Evolutionary conservation across 192 early-diverging fungal genomes (phyloP).

Genomic region (Coemansia sp.): DNA sequence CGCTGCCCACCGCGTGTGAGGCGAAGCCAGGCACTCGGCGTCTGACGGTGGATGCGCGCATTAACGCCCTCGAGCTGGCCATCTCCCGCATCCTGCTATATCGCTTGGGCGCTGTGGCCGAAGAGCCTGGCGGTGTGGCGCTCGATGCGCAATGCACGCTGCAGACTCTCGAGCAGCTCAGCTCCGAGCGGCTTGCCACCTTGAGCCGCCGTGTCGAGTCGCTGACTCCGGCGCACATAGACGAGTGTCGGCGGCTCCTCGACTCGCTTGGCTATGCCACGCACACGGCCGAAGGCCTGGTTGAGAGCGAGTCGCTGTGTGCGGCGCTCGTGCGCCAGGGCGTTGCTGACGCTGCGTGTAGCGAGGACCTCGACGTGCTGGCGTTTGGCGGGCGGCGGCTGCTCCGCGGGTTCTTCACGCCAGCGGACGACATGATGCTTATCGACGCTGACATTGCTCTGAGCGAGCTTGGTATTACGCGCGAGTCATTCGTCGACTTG

Average conservation of each 20-base stretch:
- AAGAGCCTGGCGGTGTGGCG: neutral
- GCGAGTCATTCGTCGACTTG: conserved; percentile 61
- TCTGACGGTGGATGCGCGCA: conserved; percentile 20
- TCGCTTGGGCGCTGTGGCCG: conserved; percentile 7
- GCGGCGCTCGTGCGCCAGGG: conserved; percentile 55
- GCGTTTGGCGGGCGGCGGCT: conserved; percentile 28
- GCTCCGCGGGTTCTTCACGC: conserved; percentile 29
- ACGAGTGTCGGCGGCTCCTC: conserved; percentile 54
- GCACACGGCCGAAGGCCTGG: conserved; percentile 33
- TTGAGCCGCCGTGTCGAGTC: conserved; percentile 55
- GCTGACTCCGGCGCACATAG: conserved; percentile 51
- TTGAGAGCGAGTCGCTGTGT: conserved; percentile 70
- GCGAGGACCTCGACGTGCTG: conserved; percentile 55
- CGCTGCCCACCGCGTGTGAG: neutral
- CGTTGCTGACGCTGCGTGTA: conserved; percentile 58
- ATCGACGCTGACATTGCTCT: conserved; percentile 56
- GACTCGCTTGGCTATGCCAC: conserved; percentile 54
- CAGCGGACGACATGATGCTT: conserved; percentile 26
- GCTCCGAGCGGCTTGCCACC: conserved; percentile 21
- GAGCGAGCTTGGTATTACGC: conserved; percentile 52
- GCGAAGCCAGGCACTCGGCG: neutral
- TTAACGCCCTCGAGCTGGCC: conserved; percentile 25
- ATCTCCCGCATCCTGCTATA: conserved; percentile 15
- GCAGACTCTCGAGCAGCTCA: conserved; percentile 9
- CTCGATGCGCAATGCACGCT: conserved; percentile 2